Evolutionary conservation across 2,329 filamentous ascomycete genomes (phyloP).

Genomic region (Botrytis deweyae): DNA sequence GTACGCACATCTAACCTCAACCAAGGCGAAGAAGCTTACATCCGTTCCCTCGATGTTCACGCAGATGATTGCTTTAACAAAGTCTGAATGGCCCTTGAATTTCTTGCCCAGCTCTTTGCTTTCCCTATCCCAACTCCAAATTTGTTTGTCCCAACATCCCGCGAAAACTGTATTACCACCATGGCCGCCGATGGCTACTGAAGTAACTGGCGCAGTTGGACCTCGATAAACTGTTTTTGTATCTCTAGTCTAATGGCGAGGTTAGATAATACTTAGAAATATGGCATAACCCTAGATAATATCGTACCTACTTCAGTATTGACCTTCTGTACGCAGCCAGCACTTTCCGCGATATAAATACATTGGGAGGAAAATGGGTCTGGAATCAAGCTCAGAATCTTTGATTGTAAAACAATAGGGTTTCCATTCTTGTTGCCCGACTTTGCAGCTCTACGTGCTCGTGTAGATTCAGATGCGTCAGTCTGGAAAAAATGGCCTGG

Average conservation of each 20-base stretch:
- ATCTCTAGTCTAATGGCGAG: constrained; percentile 42
- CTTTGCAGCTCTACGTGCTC: constrained; percentile 66
- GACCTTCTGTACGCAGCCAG: constrained; percentile 74
- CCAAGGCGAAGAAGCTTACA: constrained; percentile 35
- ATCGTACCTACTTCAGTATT: constrained; percentile 67
- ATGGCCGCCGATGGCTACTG: constrained; percentile 63
- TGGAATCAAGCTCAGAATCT: constrained; percentile 71
- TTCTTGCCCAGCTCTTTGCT: constrained; percentile 55
- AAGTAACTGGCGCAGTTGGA: constrained; percentile 77
- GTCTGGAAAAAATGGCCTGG: constrained; percentile 89
- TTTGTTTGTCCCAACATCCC: constrained; percentile 89
- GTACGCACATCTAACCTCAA: constrained; percentile 3
- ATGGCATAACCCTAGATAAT: constrained; percentile 6
- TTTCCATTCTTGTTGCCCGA: constrained; percentile 75
- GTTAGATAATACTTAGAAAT: constrained; percentile 12
- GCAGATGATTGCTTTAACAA: constrained; percentile 78
- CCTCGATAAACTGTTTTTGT: constrained; percentile 61
- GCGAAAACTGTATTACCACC: constrained; percentile 67
- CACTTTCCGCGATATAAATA: constrained; percentile 82
- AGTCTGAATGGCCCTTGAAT: constrained; percentile 80
- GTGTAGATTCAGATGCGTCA: constrained; percentile 47
- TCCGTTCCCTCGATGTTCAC: constrained; percentile 60
- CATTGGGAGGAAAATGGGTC: constrained; percentile 62
- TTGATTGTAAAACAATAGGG: constrained; percentile 78
- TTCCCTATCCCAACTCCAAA: constrained; percentile 79